Evolutionary conservation across 306 rosid genomes (phyloP), one percentile per base, ranked within the genome.

Genomic region (Hylodesmum podocarpum): DNA sequence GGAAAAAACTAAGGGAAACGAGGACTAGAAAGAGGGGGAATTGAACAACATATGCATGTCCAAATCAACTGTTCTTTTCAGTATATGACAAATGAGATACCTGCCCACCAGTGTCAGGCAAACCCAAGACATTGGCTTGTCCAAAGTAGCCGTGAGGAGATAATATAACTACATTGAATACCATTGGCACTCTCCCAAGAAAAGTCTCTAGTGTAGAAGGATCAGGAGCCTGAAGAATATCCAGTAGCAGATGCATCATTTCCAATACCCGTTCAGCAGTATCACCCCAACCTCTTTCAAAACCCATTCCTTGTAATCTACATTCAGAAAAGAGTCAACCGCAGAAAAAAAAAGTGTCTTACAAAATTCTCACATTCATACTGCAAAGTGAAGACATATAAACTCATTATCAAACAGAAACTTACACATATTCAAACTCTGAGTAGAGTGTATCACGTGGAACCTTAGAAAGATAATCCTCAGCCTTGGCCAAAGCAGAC

Each of bases 21-120:
- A 53, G 62, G 19, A 54, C 44, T 29, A 53, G 33, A 41, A 70
- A 33, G 41, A 27, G 25, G 51, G 59, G 54, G 43, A 44, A 46
- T 9, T 11, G 57, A 54, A 31, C 33, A 73, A 53, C 18, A 55
- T 67, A 40, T 22, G 72, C 28, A 9, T 34, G 12, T 59, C 43
- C 72, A 72, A 57, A 36, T 70, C 25, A 54, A 58, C 25, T 63
- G 29, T 28, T 70, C 47, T 58, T 58, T 33, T 68, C 61, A 34
- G 25, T n/a, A 50, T 47, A 73, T 58, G 37, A 53, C 8, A 50
- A 61, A 59, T 44, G 25, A 70, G 50, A 59, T 90, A 92, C 98
- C 97, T 95, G 98, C 24, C 96, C 97, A 43, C 98, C 98, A n/a
- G 97, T 95, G 87, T 95, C 98, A 0, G 97, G 98, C 84, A 95